Percentiles rank a stretch among this genome's conserved stretches.
These are phyloP conservation scores for Leucosporidium scottii DNA, from an alignment of 768 basidiomycete species.

Conservation along the genomic window DNA sequence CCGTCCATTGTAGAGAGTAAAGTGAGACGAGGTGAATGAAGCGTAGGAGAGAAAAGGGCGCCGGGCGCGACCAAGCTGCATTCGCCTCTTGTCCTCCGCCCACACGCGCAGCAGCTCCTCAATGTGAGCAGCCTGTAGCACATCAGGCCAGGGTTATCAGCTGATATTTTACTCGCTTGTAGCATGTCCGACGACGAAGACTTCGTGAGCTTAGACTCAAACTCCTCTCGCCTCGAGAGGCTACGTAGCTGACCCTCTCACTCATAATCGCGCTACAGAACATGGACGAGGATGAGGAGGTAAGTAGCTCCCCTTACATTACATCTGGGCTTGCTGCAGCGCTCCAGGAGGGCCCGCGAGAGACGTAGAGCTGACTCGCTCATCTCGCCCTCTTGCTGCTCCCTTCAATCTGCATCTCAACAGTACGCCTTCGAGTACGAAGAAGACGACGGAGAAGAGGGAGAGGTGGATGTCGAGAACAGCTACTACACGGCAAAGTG, in stretches of 20 bases:
- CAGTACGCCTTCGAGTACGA: conserved; percentile 97
- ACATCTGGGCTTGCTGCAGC: not conserved
- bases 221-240: not conserved
- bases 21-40: not conserved
- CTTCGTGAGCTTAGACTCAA: conserved; percentile 43
- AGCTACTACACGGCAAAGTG: conserved; percentile 97
- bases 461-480: conserved; percentile 87
- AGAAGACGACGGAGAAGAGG: conserved; percentile 74
- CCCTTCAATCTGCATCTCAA: not conserved
- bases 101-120: too few relatives aligned
- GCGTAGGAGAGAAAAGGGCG: not conserved
- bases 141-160: too few relatives aligned
- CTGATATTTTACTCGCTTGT: not conserved
- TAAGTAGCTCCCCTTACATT: conserved; percentile 6
- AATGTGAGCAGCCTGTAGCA: too few relatives aligned
- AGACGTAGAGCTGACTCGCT: not conserved
- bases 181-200: conserved; percentile 45
- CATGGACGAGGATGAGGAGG: conserved; percentile 45
- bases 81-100: too few relatives aligned
- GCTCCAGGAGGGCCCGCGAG: too few relatives aligned
- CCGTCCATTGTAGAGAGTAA: not conserved
- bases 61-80: not conserved
- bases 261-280: too few relatives aligned
- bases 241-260: not conserved
- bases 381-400: too few relatives aligned